Conservation (phyloP, 345 rosid species). For the Fremontodendron californicum region DNA sequence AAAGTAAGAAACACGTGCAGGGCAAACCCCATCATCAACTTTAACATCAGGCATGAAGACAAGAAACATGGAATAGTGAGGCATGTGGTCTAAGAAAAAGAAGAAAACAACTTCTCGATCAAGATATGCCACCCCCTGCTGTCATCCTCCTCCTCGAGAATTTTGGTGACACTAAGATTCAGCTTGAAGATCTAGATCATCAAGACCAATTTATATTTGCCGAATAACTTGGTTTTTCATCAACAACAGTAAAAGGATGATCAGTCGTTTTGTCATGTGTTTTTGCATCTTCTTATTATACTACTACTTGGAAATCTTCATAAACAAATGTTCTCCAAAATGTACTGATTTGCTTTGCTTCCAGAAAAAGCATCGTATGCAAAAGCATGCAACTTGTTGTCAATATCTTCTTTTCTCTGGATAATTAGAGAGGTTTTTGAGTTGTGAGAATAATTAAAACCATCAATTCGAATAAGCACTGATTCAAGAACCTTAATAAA, state of each 20-base stretch:
- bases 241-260: slow-evolving; percentile 7
- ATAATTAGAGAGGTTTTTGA: background rate
- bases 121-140: background rate
- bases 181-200: background rate
- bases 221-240: background rate
- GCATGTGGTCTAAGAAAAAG: slow-evolving; percentile 1
- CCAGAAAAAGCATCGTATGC: background rate
- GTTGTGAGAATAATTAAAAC: background rate
- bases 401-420: background rate
- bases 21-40: background rate
- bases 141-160: background rate
- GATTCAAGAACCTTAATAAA: background rate
- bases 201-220: background rate
- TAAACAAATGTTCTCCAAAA: background rate
- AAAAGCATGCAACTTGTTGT: background rate
- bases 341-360: background rate
- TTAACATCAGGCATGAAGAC: background rate
- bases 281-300: background rate
- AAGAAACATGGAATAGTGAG: slow-evolving; percentile 6
- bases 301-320: background rate
- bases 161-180: background rate
- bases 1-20: background rate
- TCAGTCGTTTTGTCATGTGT: background rate
- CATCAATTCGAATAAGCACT: background rate
- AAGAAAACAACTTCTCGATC: background rate